Percentiles rank a stretch among this genome's conserved stretches.
These are phyloP conservation scores for Populus trichocarpa DNA, from an alignment of 441 rosid genomes.

Conservation along the genomic window DNA sequence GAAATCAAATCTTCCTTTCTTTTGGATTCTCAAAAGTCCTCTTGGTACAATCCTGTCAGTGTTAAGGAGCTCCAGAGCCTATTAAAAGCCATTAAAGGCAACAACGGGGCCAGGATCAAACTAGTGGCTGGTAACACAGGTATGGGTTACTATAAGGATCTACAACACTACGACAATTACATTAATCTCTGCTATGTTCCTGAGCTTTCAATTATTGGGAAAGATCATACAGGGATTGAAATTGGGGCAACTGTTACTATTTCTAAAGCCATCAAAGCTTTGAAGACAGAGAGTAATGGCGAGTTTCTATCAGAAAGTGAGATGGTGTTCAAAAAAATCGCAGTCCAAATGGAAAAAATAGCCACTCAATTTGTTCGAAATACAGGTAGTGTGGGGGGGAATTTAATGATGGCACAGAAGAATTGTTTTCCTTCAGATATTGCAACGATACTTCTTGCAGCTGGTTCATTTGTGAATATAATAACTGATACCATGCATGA, in stretches of 20 bases:
- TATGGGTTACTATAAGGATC: slow-evolving; percentile 66
- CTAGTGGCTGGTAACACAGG: slow-evolving; percentile 76
- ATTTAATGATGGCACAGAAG: slow-evolving; percentile 78
- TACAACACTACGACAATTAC: slow-evolving; percentile 37
- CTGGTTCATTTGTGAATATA: slow-evolving; percentile 48
- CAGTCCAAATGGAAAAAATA: slow-evolving; percentile 73
- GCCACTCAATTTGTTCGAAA: slow-evolving; percentile 62
- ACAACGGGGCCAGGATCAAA: slow-evolving; percentile 28
- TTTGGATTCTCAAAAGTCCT: slow-evolving; percentile 26
- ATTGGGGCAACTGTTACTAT: slow-evolving; percentile 81
- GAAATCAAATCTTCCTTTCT: slow-evolving; percentile 30
- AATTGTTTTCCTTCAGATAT: slow-evolving; percentile 79
- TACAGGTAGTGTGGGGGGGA: slow-evolving; percentile 72
- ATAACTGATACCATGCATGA: slow-evolving; percentile 28
- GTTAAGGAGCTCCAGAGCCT: slow-evolving; percentile 48
- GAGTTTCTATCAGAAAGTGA: slow-evolving; percentile 15
- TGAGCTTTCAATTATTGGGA: slow-evolving; percentile 46
- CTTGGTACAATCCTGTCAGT: slow-evolving; percentile 54
- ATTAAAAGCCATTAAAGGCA: slow-evolving; percentile 20
- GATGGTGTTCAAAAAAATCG: slow-evolving; percentile 44
- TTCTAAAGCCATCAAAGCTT: slow-evolving; percentile 55
- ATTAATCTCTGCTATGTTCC: slow-evolving; percentile 57
- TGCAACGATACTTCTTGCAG: slow-evolving; percentile 63
- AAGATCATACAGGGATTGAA: slow-evolving; percentile 44
- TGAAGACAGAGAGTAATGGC: slow-evolving; percentile 34